Evolutionary conservation across 345 rosid genomes (phyloP).

Genomic region (Rhodomyrtus tomentosa): DNA sequence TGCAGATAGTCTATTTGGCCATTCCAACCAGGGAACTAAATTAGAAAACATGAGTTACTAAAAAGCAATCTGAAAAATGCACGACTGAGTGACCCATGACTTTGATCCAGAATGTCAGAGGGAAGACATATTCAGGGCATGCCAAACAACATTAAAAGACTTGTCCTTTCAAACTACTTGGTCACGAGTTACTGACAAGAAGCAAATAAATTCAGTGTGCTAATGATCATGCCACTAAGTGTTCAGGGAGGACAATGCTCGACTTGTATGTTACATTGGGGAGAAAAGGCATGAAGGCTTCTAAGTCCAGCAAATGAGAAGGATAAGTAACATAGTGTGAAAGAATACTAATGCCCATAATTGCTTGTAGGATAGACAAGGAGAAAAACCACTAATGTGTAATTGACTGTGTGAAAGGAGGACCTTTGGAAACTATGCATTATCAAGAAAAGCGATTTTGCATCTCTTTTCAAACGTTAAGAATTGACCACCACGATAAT

Average conservation of each 20-base stretch:
- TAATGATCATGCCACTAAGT: background rate
- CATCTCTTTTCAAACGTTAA: background rate
- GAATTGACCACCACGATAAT: background rate
- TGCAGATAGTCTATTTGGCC: conserved; percentile 46
- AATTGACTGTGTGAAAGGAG: background rate
- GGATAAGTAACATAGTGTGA: background rate
- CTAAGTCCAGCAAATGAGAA: background rate
- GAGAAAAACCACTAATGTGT: background rate
- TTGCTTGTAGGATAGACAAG: background rate
- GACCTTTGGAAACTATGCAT: background rate
- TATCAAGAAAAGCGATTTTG: background rate
- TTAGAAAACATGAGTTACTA: background rate
- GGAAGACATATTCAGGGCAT: background rate
- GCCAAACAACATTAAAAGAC: background rate
- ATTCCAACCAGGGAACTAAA: conserved; percentile 5
- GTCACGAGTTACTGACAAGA: background rate
- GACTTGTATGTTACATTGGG: background rate
- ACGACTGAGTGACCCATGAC: background rate
- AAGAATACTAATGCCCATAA: background rate
- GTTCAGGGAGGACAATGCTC: background rate
- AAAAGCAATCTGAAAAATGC: background rate
- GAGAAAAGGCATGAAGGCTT: background rate
- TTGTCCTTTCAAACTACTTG: background rate
- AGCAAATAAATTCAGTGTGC: background rate
- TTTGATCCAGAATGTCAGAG: background rate